phyloP scores from a whole-genome alignment of 345 rosid genomes.

The Linum tenue region DNA sequence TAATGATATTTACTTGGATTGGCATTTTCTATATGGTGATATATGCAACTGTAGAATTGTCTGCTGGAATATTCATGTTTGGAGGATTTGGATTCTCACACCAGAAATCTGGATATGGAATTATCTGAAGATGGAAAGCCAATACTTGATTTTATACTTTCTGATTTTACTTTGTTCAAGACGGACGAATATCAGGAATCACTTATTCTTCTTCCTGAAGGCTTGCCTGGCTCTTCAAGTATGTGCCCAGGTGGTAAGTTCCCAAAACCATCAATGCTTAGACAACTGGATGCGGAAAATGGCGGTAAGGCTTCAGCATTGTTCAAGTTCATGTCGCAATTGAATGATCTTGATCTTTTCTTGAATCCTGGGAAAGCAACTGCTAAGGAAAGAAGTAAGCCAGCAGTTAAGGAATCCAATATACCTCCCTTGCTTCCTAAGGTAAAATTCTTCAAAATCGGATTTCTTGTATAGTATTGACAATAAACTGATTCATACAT shows the following conservation, averaged over 20 bases:
- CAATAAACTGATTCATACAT: background rate
- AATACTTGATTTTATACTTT: constrained; percentile 45
- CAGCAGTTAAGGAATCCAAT: constrained; percentile 19
- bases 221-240: constrained; percentile 24
- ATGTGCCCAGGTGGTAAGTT: constrained; percentile 15
- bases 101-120: constrained; percentile 32
- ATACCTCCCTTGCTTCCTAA: constrained; percentile 21
- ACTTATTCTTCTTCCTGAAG: constrained; percentile 19
- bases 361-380: constrained; percentile 61
- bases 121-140: constrained; percentile 31
- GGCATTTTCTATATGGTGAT: constrained; percentile 64
- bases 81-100: constrained; percentile 29
- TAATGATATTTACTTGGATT: constrained; percentile 77
- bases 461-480: background rate
- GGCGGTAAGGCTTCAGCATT: constrained; percentile 35
- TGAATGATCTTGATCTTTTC: constrained; percentile 75
- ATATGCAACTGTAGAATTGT: constrained; percentile 25
- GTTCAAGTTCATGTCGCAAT: constrained; percentile 58
- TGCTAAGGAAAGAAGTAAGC: constrained; percentile 26
- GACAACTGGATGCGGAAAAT: constrained; percentile 27
- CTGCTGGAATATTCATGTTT: constrained; percentile 23
- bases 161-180: constrained; percentile 31
- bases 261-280: constrained; percentile 24
- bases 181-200: constrained; percentile 32
- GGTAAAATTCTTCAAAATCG: constrained; percentile 7